Evolutionary conservation across 2,329 filamentous ascomycete species (phyloP).

Genomic region (Parascedosporium putredinis): DNA sequence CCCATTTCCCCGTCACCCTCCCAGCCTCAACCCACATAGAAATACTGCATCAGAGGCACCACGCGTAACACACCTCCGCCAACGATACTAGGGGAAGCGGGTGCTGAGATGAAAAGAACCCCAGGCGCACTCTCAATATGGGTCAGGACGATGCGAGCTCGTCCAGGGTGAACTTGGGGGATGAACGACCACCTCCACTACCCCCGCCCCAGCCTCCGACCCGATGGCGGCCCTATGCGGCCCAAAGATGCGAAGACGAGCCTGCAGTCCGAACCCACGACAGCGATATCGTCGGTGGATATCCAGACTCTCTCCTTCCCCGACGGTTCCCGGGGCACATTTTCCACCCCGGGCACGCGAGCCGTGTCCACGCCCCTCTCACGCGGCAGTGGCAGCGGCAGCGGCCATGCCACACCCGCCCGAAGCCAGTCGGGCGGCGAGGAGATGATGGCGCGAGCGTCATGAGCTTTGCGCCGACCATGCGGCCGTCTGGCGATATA

Average conservation of each 20-base stretch:
- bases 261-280: slow-evolving; percentile 61
- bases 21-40: no score
- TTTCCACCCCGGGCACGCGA: slow-evolving; percentile 30
- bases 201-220: slow-evolving; percentile 35
- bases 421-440: slow-evolving; percentile 29
- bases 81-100: neutral
- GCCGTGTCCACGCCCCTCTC: slow-evolving; percentile 24
- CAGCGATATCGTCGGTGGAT: slow-evolving; percentile 71
- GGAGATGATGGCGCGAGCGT: slow-evolving; percentile 55
- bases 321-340: slow-evolving; percentile 57
- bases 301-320: slow-evolving; percentile 67
- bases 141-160: slow-evolving; percentile 4
- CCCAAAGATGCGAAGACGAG: slow-evolving; percentile 13
- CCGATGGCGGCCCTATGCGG: slow-evolving; percentile 12
- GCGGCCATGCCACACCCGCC: slow-evolving; percentile 28
- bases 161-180: slow-evolving; percentile 3
- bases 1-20: no score
- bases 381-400: slow-evolving; percentile 18
- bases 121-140: slow-evolving; percentile 3
- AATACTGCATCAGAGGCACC: neutral
- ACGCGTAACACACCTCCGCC: neutral
- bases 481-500: slow-evolving; percentile 57
- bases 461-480: slow-evolving; percentile 54
- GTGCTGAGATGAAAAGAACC: slow-evolving; percentile 5
- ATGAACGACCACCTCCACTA: slow-evolving; percentile 40